A percentile compares a stretch with the other conserved stretches of the same genome.
These are phyloP conservation scores for Lanmaoa pseudosensibilis DNA, from an alignment of 768 basidiomycete species.

Conservation along the genomic window DNA sequence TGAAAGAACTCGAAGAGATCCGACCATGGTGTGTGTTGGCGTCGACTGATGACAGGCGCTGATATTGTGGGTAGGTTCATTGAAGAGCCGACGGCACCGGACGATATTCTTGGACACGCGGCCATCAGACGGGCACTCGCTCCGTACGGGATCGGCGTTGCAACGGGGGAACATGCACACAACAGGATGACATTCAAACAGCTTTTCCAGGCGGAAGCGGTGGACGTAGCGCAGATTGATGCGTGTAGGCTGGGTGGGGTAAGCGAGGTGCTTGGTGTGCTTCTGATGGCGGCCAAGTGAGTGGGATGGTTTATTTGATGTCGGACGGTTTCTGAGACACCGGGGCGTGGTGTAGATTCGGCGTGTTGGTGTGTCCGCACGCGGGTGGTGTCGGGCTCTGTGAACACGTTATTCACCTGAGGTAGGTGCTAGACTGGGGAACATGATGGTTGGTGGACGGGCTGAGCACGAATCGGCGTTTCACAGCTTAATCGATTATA, in stretches of 20 bases:
- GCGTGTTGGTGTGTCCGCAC: slow-evolving; percentile 86
- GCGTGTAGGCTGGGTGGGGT: slow-evolving; percentile 88
- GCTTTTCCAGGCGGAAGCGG: slow-evolving; percentile 81
- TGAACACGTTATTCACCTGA: slow-evolving; percentile 86
- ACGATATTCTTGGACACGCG: slow-evolving; percentile 85
- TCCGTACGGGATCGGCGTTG: slow-evolving; percentile 82
- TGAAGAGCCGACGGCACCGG: slow-evolving; percentile 91
- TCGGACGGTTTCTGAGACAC: not conserved
- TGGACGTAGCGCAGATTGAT: slow-evolving; percentile 89
- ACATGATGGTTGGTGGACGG: not conserved
- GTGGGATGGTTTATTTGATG: slow-evolving; percentile 18
- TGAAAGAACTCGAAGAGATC: slow-evolving; percentile 69
- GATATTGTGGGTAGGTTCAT: slow-evolving; percentile 63
- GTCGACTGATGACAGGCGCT: not conserved
- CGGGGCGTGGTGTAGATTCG: slow-evolving; percentile 51
- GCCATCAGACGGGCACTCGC: slow-evolving; percentile 76
- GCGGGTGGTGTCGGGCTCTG: slow-evolving; percentile 92
- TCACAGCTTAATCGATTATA: slow-evolving; percentile 83
- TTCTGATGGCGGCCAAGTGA: slow-evolving; percentile 88
- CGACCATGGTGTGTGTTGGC: slow-evolving; percentile 35
- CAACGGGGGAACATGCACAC: slow-evolving; percentile 93
- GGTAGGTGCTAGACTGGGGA: slow-evolving; percentile 38
- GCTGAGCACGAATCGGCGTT: slow-evolving; percentile 12
- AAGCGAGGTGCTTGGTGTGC: slow-evolving; percentile 83
- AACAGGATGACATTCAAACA: slow-evolving; percentile 97